Conservation (phyloP, 441 rosid species). For the Eutrema salsugineum region DNA sequence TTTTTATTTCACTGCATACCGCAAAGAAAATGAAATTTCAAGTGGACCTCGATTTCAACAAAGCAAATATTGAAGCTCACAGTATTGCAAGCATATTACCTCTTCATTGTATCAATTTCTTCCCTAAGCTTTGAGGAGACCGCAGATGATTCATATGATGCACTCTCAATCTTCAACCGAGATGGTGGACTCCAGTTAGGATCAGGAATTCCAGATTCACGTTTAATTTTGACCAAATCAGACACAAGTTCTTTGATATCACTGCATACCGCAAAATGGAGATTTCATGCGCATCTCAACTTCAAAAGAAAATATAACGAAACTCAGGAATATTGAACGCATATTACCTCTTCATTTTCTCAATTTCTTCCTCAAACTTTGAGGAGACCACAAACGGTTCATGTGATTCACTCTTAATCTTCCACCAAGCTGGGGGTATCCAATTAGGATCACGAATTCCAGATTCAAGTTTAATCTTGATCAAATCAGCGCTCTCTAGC, state of each 20-base stretch:
- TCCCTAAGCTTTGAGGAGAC: constrained; percentile 51
- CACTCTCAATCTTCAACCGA: constrained; percentile 47
- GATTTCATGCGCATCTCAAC: neutral
- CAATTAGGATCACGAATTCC: constrained; percentile 57
- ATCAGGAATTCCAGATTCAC: constrained; percentile 58
- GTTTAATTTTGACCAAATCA: constrained; percentile 52
- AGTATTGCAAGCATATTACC: constrained; percentile 36
- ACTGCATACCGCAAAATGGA: constrained; percentile 37
- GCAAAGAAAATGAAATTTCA: constrained; percentile 9
- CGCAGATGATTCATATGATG: constrained; percentile 44
- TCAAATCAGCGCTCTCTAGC: constrained; percentile 79
- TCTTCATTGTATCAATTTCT: constrained; percentile 69
- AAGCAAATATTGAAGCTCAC: neutral
- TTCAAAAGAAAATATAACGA: neutral
- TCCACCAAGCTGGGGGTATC: constrained; percentile 62
- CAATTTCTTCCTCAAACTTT: constrained; percentile 59
- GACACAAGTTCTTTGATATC: constrained; percentile 49
- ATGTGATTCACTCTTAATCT: constrained; percentile 36
- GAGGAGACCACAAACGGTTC: constrained; percentile 50
- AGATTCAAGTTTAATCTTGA: constrained; percentile 55
- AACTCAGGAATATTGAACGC: neutral
- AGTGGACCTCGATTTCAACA: neutral
- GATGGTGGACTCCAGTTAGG: constrained; percentile 56
- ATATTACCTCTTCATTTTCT: constrained; percentile 65
- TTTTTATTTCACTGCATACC: constrained; percentile 56